Evolutionary conservation across 1,139 yeast species (phyloP), one percentile per base, ranked within the genome.

Genomic region (Nakaseomyces nivariensis): DNA sequence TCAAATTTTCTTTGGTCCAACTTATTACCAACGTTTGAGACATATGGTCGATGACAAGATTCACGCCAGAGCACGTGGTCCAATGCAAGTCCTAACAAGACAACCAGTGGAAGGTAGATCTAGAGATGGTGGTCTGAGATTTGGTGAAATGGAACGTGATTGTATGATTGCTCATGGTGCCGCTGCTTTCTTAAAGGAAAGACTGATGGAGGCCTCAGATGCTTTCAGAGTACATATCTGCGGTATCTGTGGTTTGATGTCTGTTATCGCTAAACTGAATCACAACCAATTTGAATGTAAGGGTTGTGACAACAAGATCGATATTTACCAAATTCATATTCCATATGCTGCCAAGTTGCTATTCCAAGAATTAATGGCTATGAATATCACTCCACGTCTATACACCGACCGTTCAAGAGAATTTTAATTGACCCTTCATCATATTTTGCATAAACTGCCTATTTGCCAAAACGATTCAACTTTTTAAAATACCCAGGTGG

Each of bases 61-160:
- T 62, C 99, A 92, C 67, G 99, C 98, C 32, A 84, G 99, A 74
- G 98, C 99, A 9, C 83, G 98, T 75, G 99, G 99, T 51, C 98
- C 99, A 10, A 95, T 92, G 54, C 98, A 92, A 75, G 95, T 92
- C 51, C 76, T 92, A 69, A 92, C 99, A 5, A 85, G 98, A 72
- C 99, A 92, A 70, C 99, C 99, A 7, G 97, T 92, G 52, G 99
- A 94, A 72, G 99, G 99, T 82, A 82, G 98, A 72, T 90, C 97
- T 26, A 81, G 98, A 73, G 98, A 92, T 72, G 99, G 99, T 80
- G 99, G 99, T 60, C 76, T 92, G 68, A 89, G 99, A 72, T 94
- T 92, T 79, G 99, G 99, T 67, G 99, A 92, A 73, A 92, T 92
- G 99, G 99, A 92, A 72, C 88, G 98, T 76, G 98, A 94, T 76